These are phyloP conservation scores for Massariosphaeria phaeospora DNA, from an alignment of 495 filamentous ascomycete species.

Conservation along the genomic window DNA sequence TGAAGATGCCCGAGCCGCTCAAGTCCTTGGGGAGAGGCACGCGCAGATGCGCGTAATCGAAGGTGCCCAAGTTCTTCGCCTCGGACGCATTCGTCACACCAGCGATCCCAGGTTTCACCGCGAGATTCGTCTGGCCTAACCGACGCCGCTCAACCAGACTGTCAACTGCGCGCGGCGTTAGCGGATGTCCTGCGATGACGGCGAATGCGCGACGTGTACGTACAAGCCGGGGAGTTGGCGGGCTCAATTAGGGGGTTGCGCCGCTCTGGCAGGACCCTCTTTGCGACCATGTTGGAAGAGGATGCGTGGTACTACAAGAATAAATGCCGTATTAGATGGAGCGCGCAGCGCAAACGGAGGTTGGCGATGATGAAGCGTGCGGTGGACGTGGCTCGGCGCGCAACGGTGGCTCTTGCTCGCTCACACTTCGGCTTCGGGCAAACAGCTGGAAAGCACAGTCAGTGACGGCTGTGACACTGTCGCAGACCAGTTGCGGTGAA, in stretches of 20 bases:
- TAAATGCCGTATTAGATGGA: slow-evolving; percentile 31
- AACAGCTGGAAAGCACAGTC: slow-evolving; percentile 9
- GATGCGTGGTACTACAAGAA: slow-evolving; percentile 33
- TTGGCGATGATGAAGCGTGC: not conserved
- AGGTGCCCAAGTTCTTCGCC: slow-evolving; percentile 68
- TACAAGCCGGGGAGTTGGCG: slow-evolving; percentile 62
- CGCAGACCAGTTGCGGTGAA: not conserved
- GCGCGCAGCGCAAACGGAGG: slow-evolving; percentile 19
- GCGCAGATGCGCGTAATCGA: slow-evolving; percentile 93
- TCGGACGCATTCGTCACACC: slow-evolving; percentile 61
- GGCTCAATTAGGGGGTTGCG: slow-evolving; percentile 73
- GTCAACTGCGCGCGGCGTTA: slow-evolving; percentile 54
- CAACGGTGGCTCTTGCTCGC: no score
- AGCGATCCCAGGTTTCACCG: slow-evolving; percentile 66
- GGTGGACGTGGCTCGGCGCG: slow-evolving; percentile 17
- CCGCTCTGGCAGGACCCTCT: slow-evolving; percentile 61
- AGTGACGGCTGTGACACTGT: slow-evolving; percentile 14
- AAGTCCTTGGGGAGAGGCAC: slow-evolving; percentile 85
- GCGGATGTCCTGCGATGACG: slow-evolving; percentile 28
- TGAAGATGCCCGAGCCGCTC: slow-evolving; percentile 84
- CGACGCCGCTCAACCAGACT: slow-evolving; percentile 80
- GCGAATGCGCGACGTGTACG: slow-evolving; percentile 39
- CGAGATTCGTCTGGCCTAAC: slow-evolving; percentile 84
- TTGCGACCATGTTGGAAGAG: slow-evolving; percentile 50
- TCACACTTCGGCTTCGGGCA: not conserved